Base-by-base conservation (phyloP, 345 rosid species). In the Lumnitzera racemosa region DNA sequence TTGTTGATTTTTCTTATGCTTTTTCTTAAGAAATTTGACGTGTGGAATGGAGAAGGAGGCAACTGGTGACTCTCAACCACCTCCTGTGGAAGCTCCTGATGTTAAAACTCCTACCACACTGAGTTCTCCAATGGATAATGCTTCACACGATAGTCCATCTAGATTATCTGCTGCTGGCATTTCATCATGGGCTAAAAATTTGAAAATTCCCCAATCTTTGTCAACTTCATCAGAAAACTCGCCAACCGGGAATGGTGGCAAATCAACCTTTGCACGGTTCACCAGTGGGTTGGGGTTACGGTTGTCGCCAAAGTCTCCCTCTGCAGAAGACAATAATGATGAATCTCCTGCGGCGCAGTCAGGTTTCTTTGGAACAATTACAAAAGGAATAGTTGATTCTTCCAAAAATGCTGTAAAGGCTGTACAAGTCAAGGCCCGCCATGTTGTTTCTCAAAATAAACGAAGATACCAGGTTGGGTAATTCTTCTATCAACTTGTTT, bases 381-480 rank as follows among this genome's bases (percentile, higher is more conserved):
- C 85, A n/a, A 89, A 85, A 55, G 96, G 88, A 2, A 71, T 92
- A 63, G 86, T 87, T 65, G 96, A 89, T 67, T 75, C 96, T n/a
- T 89, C 98, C 25, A 77, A 72, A 75, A 83, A 76, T 82, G 96
- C 96, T 2, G 94, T 89, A 14, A 92, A 87, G 81, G 98, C 96
- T 2, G 84, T 86, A 62, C 96, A 91, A 76, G 90, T 86, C 73
- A 91, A 86, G 81, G 96, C 98, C 56, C 83, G 98, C 15, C 98
- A 89, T 61, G 82, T 86, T 58, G 96, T 89, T 56, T 92, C 98
- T 53, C 98, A 92, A 76, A 92, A 92, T 62, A 92, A 92, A 68
- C 67, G 98, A 73, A 89, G 98, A 82, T 92, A 82, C 74, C 97
- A 89, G 98, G 98, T 87, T 15, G 43, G 7, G 43, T 7, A 36